Conservation (phyloP, 2,329 filamentous ascomycete genomes). For the Fusarium foetens region DNA sequence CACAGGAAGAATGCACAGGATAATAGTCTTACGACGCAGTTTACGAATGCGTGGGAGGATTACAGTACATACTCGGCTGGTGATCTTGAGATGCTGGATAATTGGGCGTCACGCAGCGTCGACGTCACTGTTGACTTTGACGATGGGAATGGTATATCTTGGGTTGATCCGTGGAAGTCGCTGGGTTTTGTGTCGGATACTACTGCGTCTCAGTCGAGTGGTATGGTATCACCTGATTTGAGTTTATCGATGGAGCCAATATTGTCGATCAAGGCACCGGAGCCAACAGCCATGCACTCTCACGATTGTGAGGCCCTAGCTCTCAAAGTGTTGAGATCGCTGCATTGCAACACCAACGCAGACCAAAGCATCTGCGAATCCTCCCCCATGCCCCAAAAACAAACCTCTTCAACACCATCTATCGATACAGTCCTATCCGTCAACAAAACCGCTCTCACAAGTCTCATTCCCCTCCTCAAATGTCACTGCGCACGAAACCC, state of each 20-base stretch:
- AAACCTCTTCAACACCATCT: background rate
- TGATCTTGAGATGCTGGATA: conserved; percentile 5
- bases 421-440: conserved; percentile 24
- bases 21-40: background rate
- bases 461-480: conserved; percentile 15
- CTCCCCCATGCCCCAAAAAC: background rate
- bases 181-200: conserved; percentile 1
- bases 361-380: background rate
- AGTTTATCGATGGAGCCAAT: background rate
- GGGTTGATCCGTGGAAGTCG: conserved; percentile 12
- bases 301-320: conserved; percentile 26
- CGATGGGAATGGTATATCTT: conserved; percentile 5
- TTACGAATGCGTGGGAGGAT: conserved; percentile 10
- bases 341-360: conserved; percentile 8
- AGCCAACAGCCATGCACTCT: background rate
- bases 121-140: conserved; percentile 25
- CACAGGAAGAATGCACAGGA: conserved; percentile 7
- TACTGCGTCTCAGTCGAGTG: conserved; percentile 3
- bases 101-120: conserved; percentile 13
- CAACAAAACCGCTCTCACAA: conserved; percentile 19
- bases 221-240: conserved; percentile 1
- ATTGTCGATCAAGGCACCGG: background rate
- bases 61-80: background rate
- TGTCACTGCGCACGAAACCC: conserved; percentile 4
- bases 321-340: conserved; percentile 1